Evolutionary conservation across 306 rosid genomes (phyloP).

Genomic region (Vicia sativa): DNA sequence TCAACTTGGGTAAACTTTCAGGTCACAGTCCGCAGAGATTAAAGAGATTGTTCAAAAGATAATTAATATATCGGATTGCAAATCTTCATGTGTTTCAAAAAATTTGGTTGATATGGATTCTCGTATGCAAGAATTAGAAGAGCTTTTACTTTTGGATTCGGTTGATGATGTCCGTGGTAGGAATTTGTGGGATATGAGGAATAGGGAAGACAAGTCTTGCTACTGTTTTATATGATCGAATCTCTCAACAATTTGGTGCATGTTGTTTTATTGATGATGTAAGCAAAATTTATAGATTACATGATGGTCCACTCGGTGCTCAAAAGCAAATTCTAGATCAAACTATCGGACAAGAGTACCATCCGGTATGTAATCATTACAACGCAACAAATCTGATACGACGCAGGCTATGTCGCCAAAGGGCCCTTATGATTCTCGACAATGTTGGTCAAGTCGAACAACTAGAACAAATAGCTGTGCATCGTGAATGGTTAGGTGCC

Average conservation of each 20-base stretch:
- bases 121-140: not conserved
- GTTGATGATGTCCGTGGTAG: slow-evolving; percentile 24
- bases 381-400: too few species aligned
- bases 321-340: slow-evolving; percentile 3
- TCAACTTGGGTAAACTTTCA: not conserved
- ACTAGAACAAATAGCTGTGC: too few species aligned
- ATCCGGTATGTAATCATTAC: too few species aligned
- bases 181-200: slow-evolving; percentile 40
- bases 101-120: slow-evolving; percentile 37
- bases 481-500: too few species aligned
- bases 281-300: not conserved
- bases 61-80: not conserved
- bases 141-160: not conserved
- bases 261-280: slow-evolving; percentile 24
- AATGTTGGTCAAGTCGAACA: too few species aligned
- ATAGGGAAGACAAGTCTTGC: slow-evolving; percentile 37
- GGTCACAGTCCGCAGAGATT: not conserved
- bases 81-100: not conserved
- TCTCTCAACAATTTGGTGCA: slow-evolving; percentile 2
- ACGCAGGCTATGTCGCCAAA: too few species aligned
- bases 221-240: not conserved
- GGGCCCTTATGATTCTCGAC: too few species aligned
- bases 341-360: not conserved
- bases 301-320: not conserved
- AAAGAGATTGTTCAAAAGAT: not conserved